phyloP scores from a whole-genome alignment of 768 basidiomycete genomes.

The Jaapia argillacea region DNA sequence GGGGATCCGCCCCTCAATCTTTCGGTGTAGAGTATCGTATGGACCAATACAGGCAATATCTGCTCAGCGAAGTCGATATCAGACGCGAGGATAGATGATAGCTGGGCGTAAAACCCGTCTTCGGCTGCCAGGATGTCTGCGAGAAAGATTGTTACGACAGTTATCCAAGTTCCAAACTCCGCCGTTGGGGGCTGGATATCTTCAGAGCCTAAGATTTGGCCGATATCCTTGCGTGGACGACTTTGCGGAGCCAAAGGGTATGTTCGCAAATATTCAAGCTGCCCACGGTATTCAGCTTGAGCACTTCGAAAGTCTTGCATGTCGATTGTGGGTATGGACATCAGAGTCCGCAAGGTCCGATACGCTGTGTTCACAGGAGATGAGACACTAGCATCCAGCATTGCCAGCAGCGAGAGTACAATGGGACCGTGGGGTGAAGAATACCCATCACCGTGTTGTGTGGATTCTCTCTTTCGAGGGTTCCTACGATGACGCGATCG shows the following conservation, averaged over 20 bases:
- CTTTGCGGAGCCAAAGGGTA: slow-evolving; percentile 10
- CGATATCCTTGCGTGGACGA: slow-evolving; percentile 25
- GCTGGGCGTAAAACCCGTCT: slow-evolving; percentile 60
- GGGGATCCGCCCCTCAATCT: slow-evolving; percentile 11
- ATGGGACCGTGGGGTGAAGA: slow-evolving; percentile 37
- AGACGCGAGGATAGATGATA: slow-evolving; percentile 45
- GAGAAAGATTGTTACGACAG: slow-evolving; percentile 43
- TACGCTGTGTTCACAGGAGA: slow-evolving; percentile 49
- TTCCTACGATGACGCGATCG: slow-evolving; percentile 24
- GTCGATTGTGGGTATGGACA: slow-evolving; percentile 30
- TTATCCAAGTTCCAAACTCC: slow-evolving; percentile 55
- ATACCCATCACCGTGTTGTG: slow-evolving; percentile 9
- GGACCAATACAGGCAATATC: slow-evolving; percentile 67
- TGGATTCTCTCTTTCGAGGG: slow-evolving; percentile 9
- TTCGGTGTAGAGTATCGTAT: slow-evolving; percentile 42
- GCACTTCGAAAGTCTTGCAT: slow-evolving; percentile 18
- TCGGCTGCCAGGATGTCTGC: slow-evolving; percentile 42
- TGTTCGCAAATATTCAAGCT: slow-evolving; percentile 15
- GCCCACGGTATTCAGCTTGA: slow-evolving; percentile 16
- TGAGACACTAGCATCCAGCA: slow-evolving; percentile 44
- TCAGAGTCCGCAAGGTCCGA: slow-evolving; percentile 48
- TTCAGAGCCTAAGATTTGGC: slow-evolving; percentile 10
- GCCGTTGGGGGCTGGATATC: slow-evolving; percentile 16
- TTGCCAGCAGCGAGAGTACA: slow-evolving; percentile 40
- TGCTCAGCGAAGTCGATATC: slow-evolving; percentile 53